Base-by-base conservation (phyloP, 306 rosid species). In the Ceratonia siliqua region DNA sequence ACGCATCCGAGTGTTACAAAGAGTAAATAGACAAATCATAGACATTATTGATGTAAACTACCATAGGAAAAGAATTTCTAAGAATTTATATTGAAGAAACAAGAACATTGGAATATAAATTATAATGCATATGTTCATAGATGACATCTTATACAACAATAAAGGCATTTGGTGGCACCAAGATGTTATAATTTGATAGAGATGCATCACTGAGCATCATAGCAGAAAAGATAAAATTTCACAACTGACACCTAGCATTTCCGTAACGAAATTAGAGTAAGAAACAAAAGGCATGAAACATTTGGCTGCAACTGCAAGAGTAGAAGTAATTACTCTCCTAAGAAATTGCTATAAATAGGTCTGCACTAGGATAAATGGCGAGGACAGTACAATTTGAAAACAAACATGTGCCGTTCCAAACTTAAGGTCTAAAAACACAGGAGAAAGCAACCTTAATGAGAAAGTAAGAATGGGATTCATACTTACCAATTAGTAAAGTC, bases 401-500 rank as follows among this genome's bases (percentile, higher is more conserved):
- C 24, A 27, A 71, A 81, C 42, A 9, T 18, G 46, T 25, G 10
- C n/a, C 68, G 64, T 55, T 70, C 52, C 55, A 66, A 43, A 43
- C 35, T 42, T 24, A n/a, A n/a, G n/a, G 15, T 18, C 0, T 24
- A 2, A 64, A 56, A 13, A n/a, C n/a, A n/a, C n/a, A 14, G 68
- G 70, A 59, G 55, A 30, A 13, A 35, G n/a, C 49, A 79, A 49
- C 57, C 64, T 35, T 9, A 48, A 38, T 50, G 62, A 33, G 39
- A 72, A 43, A n/a, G n/a, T n/a, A n/a, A 72, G 25, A 78, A 46
- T 45, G 55, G 46, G 69, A 74, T 20, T 12, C 21, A 65, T 30
- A 54, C 69, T 59, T 80, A 81, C 85, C 85, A 56, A 63, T 83
- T 84, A 95, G 83, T 86, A 95, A 62, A 95, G 99, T 73, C 98